Evolutionary conservation across 1,284 basidiomycete genomes (phyloP).

Genomic region (Clitocybe nebularis): DNA sequence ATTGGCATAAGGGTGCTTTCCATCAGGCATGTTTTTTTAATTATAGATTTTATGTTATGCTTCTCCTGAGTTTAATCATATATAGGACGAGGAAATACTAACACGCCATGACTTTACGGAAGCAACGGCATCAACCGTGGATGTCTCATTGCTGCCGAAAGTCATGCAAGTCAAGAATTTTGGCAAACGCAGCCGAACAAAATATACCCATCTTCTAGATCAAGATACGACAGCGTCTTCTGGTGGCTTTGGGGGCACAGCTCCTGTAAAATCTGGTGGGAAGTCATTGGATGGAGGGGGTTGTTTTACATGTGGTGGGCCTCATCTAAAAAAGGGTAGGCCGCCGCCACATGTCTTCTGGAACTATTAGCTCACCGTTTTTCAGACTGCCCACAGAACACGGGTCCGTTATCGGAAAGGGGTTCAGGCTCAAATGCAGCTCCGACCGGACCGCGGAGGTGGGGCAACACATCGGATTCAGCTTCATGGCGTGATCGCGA

Average conservation of each 20-base stretch:
- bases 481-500: slow-evolving; percentile 42
- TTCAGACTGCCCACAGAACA: slow-evolving; percentile 72
- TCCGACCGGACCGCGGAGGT: slow-evolving; percentile 35
- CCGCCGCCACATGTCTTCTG: slow-evolving; percentile 1
- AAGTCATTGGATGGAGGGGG: slow-evolving; percentile 57
- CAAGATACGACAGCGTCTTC: slow-evolving; percentile 80
- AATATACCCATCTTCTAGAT: slow-evolving; percentile 93
- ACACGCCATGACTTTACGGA: slow-evolving; percentile 84
- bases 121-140: slow-evolving; percentile 82
- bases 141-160: slow-evolving; percentile 83
- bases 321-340: slow-evolving; percentile 83
- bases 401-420: slow-evolving; percentile 41
- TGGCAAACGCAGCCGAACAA: slow-evolving; percentile 88
- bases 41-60: background rate
- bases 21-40: slow-evolving; percentile 64
- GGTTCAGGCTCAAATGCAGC: slow-evolving; percentile 48
- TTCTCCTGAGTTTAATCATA: too few species aligned
- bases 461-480: slow-evolving; percentile 31
- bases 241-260: slow-evolving; percentile 70
- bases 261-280: slow-evolving; percentile 51
- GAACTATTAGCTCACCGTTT: slow-evolving; percentile 9
- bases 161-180: slow-evolving; percentile 98
- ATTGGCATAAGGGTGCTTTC: slow-evolving; percentile 99
- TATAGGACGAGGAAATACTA: slow-evolving; percentile 92
- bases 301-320: slow-evolving; percentile 90